Conservation (phyloP, 208 protist species). For the Crithidia acanthocephali region DNA sequence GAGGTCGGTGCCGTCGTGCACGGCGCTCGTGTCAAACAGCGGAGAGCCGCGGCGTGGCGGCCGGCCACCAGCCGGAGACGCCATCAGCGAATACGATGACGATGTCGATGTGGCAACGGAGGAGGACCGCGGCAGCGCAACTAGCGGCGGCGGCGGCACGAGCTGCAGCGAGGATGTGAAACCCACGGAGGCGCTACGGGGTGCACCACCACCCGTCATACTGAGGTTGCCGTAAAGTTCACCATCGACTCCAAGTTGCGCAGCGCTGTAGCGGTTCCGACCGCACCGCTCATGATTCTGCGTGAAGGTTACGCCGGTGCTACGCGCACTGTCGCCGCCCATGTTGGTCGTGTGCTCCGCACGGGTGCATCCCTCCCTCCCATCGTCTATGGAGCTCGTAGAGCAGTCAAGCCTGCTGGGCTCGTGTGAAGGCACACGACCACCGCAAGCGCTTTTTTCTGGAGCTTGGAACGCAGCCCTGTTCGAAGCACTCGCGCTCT, state of each 20-base stretch:
- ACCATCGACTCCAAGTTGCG: too few relatives aligned
- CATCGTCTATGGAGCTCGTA: background rate
- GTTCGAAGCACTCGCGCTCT: too few relatives aligned
- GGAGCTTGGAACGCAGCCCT: too few relatives aligned
- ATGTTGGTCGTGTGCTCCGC: background rate
- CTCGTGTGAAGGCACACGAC: slow-evolving; percentile 1
- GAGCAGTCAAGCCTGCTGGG: background rate
- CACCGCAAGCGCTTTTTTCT: too few relatives aligned
- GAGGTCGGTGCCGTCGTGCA: too few relatives aligned
- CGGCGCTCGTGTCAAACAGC: too few relatives aligned
- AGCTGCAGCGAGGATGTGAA: slow-evolving; percentile 11
- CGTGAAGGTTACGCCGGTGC: background rate
- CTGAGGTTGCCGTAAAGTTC: too few relatives aligned
- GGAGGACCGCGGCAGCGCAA: background rate
- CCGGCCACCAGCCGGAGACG: background rate
- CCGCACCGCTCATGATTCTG: too few relatives aligned
- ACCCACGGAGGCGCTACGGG: background rate
- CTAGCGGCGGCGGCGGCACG: slow-evolving; percentile 19
- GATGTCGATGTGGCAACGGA: background rate
- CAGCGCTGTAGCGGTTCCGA: too few relatives aligned
- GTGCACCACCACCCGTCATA: background rate
- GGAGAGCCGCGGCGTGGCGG: background rate
- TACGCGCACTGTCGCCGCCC: background rate
- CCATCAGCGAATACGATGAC: background rate
- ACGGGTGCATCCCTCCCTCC: background rate